Conservation (phyloP, 1,139 yeast genomes). For the Suhomyces guaymorum region DNA sequence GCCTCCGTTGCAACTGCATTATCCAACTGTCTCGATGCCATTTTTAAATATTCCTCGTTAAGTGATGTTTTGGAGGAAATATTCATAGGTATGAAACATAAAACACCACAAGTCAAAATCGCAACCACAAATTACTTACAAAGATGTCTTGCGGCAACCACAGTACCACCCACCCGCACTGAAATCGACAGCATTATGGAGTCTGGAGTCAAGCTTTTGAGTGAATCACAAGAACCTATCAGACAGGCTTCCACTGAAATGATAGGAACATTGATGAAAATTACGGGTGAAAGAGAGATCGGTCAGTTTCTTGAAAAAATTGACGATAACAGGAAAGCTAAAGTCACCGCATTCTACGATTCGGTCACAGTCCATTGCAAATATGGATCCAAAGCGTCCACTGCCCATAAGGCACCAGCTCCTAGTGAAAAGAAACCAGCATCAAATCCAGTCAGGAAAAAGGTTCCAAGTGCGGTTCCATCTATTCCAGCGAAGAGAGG, state of each 20-base stretch:
- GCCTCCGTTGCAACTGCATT: constrained; percentile 74
- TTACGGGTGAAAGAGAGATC: constrained; percentile 73
- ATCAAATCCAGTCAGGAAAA: constrained; percentile 12
- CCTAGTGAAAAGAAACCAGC: constrained; percentile 10
- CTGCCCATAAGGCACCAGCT: constrained; percentile 16
- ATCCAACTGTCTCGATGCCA: constrained; percentile 61
- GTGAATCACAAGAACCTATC: constrained; percentile 84
- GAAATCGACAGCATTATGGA: constrained; percentile 63
- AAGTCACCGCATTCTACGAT: constrained; percentile 62
- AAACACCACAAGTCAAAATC: constrained; percentile 81
- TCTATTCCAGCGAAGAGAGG: constrained; percentile 63
- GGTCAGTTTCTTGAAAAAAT: constrained; percentile 60
- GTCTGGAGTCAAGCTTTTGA: constrained; percentile 58
- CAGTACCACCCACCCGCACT: constrained; percentile 47
- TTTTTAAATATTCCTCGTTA: constrained; percentile 53
- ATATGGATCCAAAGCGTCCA: constrained; percentile 9
- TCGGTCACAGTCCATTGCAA: constrained; percentile 55
- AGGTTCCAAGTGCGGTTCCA: constrained; percentile 16
- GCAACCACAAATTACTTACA: constrained; percentile 66
- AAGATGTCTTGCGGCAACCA: constrained; percentile 60
- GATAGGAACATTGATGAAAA: constrained; percentile 80
- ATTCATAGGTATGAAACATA: constrained; percentile 62
- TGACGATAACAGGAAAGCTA: constrained; percentile 71
- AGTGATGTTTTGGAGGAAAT: constrained; percentile 64
- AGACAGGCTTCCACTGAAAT: constrained; percentile 78